Evolutionary conservation across 164 flowering plant species (phyloP), one percentile per base, ranked within the genome.

Genomic region (Vitis labrusca): DNA sequence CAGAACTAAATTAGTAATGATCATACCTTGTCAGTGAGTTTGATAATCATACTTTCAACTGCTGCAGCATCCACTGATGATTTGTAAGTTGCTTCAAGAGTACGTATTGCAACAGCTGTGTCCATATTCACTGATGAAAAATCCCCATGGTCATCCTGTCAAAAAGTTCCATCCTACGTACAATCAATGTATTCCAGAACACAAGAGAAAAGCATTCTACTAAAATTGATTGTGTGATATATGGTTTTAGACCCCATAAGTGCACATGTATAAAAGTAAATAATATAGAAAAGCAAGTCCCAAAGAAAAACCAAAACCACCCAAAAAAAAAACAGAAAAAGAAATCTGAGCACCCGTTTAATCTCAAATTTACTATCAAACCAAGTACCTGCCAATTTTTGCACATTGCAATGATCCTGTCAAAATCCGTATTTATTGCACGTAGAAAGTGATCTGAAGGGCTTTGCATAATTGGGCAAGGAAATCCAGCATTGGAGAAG

Each of bases 381-480:
- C 44, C 50, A 73, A 3, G 11, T 85, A 95, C 99, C 99, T 96
- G 97, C 97, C 98, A 93, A 67, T 86, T 93, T 82, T 93, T 96
- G 84, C 98, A 93, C 97, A 93, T 93, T 67, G 95, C 90, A 74
- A 96, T 96, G 59, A 96, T 96, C 84, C 97, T 78, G 75, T 96
- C 99, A 67, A 96, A 96, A 75, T 96, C 99, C 30, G 98, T 87
- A 78, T 96, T 96, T 73, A 96, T 91, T 27, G 99, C 99, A 58
- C 98, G 96, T 66, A 96, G 73, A 78, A 95, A 95, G 81, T 93
- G 98, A 84, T 96, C 99, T n/a, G 99, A 96, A 57, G 99, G 99
- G 79, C 99, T 96, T 90, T 96, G 99, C 99, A 96, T 96, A 9
- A 96, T 96, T 52, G 99, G 99, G 77, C 99, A 96, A 71, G 99